phyloP scores from a whole-genome alignment of 257 asterid genomes.

The Ilex asprella region DNA sequence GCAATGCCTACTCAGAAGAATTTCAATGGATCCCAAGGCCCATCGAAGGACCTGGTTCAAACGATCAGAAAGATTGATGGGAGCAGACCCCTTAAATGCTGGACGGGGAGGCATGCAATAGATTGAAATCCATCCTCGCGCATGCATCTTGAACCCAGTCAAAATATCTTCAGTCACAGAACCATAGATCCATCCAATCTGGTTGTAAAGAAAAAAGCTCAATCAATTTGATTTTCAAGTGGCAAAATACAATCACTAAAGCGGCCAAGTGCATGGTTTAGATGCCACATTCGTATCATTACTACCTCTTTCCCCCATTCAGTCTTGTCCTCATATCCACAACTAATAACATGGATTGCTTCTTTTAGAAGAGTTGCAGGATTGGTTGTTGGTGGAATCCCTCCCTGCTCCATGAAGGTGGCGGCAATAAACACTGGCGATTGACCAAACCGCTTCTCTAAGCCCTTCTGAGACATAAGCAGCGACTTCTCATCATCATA shows the following conservation, averaged over 20 bases:
- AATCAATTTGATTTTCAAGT: not conserved
- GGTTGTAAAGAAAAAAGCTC: constrained; percentile 9
- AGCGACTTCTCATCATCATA: constrained; percentile 84
- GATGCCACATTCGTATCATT: not conserved
- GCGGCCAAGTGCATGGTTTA: not conserved
- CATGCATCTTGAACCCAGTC: constrained; percentile 94
- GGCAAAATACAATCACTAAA: not conserved
- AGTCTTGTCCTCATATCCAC: constrained; percentile 93
- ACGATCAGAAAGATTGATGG: constrained; percentile 92
- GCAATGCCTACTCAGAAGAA: constrained; percentile 82
- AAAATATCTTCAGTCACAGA: constrained; percentile 91
- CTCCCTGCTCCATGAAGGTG: constrained; percentile 87
- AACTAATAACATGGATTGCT: constrained; percentile 96
- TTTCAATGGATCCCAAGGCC: constrained; percentile 93
- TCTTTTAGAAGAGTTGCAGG: constrained; percentile 78
- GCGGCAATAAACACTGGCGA: constrained; percentile 94
- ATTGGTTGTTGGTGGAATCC: constrained; percentile 81
- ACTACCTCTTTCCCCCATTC: constrained; percentile 98
- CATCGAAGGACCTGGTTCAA: constrained; percentile 91
- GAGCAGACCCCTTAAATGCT: constrained; percentile 93
- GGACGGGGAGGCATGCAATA: constrained; percentile 91
- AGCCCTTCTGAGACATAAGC: constrained; percentile 88
- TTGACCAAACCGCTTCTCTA: constrained; percentile 94
- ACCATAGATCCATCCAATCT: constrained; percentile 97
- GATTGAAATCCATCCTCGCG: constrained; percentile 85